These are phyloP conservation scores for Scheffersomyces insectosa DNA, from an alignment of 1,139 yeast genomes.

Conservation along the genomic window DNA sequence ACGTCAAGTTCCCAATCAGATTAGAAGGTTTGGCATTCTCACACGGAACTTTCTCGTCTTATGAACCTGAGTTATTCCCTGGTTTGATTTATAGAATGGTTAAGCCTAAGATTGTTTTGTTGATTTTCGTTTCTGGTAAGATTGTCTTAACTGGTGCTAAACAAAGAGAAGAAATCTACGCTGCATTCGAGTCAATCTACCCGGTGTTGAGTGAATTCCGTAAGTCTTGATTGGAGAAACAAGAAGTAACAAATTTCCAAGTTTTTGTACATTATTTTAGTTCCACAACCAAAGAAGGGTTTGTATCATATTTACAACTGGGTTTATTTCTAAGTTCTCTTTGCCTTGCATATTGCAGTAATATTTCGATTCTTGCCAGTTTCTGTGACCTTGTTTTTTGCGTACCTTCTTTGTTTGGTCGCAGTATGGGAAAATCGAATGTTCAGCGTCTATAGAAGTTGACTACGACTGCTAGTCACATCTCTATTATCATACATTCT, in stretches of 20 bases:
- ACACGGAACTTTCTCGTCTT: constrained; percentile 98
- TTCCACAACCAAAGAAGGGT: neutral
- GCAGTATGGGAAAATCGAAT: neutral
- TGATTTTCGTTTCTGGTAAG: constrained; percentile 96
- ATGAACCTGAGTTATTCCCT: constrained; percentile 97
- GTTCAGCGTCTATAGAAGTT: constrained; percentile 1
- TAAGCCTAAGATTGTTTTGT: constrained; percentile 92
- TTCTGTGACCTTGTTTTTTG: neutral
- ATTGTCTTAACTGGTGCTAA: constrained; percentile 98
- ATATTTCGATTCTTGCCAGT: no score
- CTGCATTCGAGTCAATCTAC: constrained; percentile 96
- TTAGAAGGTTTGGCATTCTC: constrained; percentile 96
- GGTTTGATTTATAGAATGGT: constrained; percentile 99
- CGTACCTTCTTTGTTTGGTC: neutral
- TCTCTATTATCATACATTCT: neutral
- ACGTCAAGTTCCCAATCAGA: constrained; percentile 95
- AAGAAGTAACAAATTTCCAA: neutral
- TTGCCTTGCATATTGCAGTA: neutral
- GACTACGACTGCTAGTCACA: neutral
- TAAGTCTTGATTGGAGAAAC: constrained; percentile 52
- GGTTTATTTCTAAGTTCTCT: neutral
- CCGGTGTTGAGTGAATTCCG: constrained; percentile 98
- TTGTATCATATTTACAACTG: constrained; percentile 1
- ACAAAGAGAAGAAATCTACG: constrained; percentile 97
- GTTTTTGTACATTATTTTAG: constrained; percentile 1